phyloP scores from a whole-genome alignment of 2,329 filamentous ascomycete species.

The Phaeophleospora eucalypticola region DNA sequence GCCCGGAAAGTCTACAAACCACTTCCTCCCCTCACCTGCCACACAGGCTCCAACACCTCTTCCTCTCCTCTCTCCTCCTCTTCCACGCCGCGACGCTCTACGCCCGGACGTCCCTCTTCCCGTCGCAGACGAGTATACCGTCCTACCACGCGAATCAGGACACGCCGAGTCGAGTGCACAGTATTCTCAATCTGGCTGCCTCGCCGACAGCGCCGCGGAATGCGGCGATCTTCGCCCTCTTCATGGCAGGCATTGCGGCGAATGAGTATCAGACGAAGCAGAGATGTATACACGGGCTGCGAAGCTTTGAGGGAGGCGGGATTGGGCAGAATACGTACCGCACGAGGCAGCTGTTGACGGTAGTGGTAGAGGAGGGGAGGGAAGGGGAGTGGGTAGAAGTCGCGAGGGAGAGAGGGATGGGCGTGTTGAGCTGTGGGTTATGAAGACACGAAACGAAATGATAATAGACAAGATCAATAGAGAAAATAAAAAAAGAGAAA shows the following conservation, averaged over 20 bases:
- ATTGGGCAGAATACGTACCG: conserved; percentile 48
- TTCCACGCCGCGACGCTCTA: conserved; percentile 50
- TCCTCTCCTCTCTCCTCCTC: conserved; percentile 45
- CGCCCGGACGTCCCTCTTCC: conserved; percentile 52
- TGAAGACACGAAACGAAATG: conserved; percentile 26
- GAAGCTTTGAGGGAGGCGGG: conserved; percentile 42
- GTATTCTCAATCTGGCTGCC: no score
- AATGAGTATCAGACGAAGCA: conserved; percentile 41
- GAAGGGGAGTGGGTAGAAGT: conserved; percentile 51
- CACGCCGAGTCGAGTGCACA: conserved; percentile 42
- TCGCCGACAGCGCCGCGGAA: conserved; percentile 40
- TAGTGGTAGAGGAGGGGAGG: conserved; percentile 48
- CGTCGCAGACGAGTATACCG: conserved; percentile 42
- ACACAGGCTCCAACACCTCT: conserved; percentile 22
- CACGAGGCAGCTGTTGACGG: conserved; percentile 44
- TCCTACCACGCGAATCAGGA: conserved; percentile 31
- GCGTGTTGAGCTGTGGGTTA: conserved; percentile 51
- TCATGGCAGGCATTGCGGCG: conserved; percentile 50
- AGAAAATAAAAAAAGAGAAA: no score
- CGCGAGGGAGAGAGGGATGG: conserved; percentile 43
- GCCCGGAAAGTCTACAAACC: conserved; percentile 21
- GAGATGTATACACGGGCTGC: conserved; percentile 47
- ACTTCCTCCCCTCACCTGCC: conserved; percentile 27
- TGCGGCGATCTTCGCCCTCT: conserved; percentile 51
- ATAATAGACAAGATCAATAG: background rate